A percentile compares a stretch with the other conserved stretches of the same genome.
phyloP scores from a whole-genome alignment of 179 eudicot genomes.

The Kewa caespitosa region DNA sequence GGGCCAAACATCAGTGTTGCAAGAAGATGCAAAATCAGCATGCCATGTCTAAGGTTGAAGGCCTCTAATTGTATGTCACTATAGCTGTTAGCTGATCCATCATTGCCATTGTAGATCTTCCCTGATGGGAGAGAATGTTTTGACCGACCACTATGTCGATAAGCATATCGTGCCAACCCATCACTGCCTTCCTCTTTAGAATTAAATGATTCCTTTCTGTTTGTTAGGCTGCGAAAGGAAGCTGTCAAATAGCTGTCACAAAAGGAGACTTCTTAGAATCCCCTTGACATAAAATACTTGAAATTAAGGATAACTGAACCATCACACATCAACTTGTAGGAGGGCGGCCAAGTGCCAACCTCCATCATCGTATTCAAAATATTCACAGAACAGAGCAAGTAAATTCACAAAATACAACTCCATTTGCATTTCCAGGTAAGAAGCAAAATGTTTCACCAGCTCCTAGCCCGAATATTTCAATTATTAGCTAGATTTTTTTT shows the following conservation, averaged over 20 bases:
- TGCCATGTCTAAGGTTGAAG: constrained; percentile 88
- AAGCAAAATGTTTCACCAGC: neutral
- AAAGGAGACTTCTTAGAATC: constrained; percentile 27
- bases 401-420: neutral
- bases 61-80: constrained; percentile 78
- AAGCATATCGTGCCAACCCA: constrained; percentile 28
- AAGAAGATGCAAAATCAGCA: constrained; percentile 81
- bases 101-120: constrained; percentile 39
- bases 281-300: constrained; percentile 7
- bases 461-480: neutral
- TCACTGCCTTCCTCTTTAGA: constrained; percentile 40
- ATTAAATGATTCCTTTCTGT: constrained; percentile 42
- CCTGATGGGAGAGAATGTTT: constrained; percentile 34
- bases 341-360: neutral
- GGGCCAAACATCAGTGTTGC: constrained; percentile 80
- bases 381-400: neutral
- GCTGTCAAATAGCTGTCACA: constrained; percentile 79
- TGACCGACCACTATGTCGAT: constrained; percentile 29
- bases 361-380: neutral
- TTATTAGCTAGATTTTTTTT: neutral
- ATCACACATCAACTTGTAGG: neutral
- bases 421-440: neutral
- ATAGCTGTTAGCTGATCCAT: constrained; percentile 63
- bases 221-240: constrained; percentile 73
- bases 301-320: neutral